A percentile compares a stretch with the other conserved stretches of the same genome.
These are phyloP conservation scores for Talaromyces stipitatus DNA, from an alignment of 495 filamentous ascomycete species.

Conservation along the genomic window DNA sequence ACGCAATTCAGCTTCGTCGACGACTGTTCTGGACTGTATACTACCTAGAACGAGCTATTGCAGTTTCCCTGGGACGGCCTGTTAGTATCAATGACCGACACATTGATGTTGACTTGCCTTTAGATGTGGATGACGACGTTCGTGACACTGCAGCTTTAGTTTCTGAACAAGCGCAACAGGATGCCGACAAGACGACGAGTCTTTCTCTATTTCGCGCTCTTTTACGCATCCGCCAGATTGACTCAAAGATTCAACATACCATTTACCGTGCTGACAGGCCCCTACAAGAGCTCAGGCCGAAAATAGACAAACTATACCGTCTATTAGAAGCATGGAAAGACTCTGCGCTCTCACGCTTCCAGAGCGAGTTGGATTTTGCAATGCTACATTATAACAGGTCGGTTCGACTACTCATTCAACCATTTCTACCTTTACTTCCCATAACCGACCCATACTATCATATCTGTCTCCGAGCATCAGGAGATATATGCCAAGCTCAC, in stretches of 20 bases:
- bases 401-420: conserved; percentile 43
- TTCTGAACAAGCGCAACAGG: neutral
- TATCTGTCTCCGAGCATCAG: conserved; percentile 42
- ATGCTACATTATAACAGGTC: conserved; percentile 47
- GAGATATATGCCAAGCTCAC: conserved; percentile 46
- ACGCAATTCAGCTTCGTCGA: conserved; percentile 40
- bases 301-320: conserved; percentile 41
- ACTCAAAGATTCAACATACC: conserved; percentile 46
- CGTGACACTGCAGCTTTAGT: conserved; percentile 25
- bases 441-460: conserved; percentile 42
- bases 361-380: conserved; percentile 39
- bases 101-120: conserved; percentile 43
- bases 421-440: conserved; percentile 41
- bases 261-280: conserved; percentile 47
- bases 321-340: conserved; percentile 46
- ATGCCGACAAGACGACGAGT: conserved; percentile 26
- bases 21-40: conserved; percentile 49
- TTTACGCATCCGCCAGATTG: conserved; percentile 41
- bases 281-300: conserved; percentile 34
- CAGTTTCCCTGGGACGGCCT: conserved; percentile 43
- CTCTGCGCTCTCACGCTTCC: conserved; percentile 30
- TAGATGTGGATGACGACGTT: conserved; percentile 40
- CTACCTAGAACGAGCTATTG: conserved; percentile 43
- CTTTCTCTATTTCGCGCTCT: conserved; percentile 44
- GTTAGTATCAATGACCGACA: conserved; percentile 46